A percentile compares a stretch with the other conserved stretches of the same genome.
phyloP scores from a whole-genome alignment of 371 early-diverging fungal genomes.

The Zychaea mexicana region DNA sequence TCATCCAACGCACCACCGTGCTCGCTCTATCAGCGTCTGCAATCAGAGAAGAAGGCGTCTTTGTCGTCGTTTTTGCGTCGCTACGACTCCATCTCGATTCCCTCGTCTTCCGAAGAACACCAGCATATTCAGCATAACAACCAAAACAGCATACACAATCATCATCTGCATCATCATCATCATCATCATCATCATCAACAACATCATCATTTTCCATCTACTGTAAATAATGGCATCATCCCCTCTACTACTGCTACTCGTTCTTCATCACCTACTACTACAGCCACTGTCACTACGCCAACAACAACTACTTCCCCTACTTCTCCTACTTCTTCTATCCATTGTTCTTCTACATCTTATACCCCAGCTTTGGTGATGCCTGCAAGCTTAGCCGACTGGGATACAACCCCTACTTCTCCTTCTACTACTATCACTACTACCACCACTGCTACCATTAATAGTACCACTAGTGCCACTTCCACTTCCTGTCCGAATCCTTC shows the following conservation, averaged over 20 bases:
- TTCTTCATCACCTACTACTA: constrained; percentile 6
- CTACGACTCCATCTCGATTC: constrained; percentile 19
- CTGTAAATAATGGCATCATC: constrained; percentile 4
- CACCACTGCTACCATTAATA: neutral
- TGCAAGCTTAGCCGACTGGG: constrained; percentile 3
- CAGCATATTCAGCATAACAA: constrained; percentile 4
- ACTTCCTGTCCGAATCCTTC: neutral
- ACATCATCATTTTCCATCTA: constrained; percentile 11
- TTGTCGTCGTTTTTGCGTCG: neutral
- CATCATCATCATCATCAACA: constrained; percentile 6
- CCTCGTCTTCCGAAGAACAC: constrained; percentile 9
- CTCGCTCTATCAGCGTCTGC: constrained; percentile 7
- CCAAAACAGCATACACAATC: neutral
- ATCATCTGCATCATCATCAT: constrained; percentile 8
- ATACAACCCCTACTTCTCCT: neutral
- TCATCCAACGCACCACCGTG: neutral
- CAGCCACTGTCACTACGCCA: too few relatives aligned
- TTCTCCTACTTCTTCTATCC: neutral
- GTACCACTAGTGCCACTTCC: neutral
- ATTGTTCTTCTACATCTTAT: neutral
- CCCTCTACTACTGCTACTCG: neutral
- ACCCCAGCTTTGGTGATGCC: constrained; percentile 24
- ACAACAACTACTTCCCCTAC: neutral
- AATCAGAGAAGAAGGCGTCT: constrained; percentile 1
- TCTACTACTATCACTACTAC: neutral